Base-by-base conservation (phyloP, 2,329 filamentous ascomycete species). In the Fusarium odoratissimum region DNA sequence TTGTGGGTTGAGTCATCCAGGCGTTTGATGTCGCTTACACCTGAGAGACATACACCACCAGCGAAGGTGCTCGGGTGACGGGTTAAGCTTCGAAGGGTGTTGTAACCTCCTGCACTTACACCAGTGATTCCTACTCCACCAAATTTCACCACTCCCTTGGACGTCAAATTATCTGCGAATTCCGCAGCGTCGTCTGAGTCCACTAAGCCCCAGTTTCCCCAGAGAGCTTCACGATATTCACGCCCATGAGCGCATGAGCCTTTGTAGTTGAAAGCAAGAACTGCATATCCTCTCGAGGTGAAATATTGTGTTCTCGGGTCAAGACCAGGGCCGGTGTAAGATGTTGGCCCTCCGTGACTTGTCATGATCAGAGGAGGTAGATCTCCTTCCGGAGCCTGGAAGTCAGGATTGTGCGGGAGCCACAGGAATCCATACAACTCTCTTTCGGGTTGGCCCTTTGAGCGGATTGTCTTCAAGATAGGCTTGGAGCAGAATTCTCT, bases 221-320 rank as follows among this genome's bases (percentile, higher is more conserved):
- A 85, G 0, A 90, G 79, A 8, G 82, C 79, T 31, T 87, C 82
- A 0, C 87, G 83, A 69, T 89, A 90, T 11, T 80, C 79, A 7
- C 84, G 81, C 2, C 87, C 87, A 73, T 88, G 86, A 4, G 84
- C 86, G 0, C 83, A 85, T 2, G 86, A 88, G 7, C 87, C 88
- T 5, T 82, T 83, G 73, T 89, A 87, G 76, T 89, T 89, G 38
- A 89, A 79, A 6, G 81, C 79, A 17, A 86, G 82, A 54, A 84
- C 84, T 3, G 86, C 87, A 60, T 86, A 90, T 8, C 88, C 88
- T 17, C 88, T 81, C 8, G 86, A 85, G 0, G 87, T 89, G 72
- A 84, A 88, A 73, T 86, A 89, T 73, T 90, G 88, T 6, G 80
- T 82, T 25, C 79, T 76, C 11, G 88, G 77, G 17, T 80, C 78